These are phyloP conservation scores for Chondrus crispus DNA, from an alignment of 23 red algal species.

Conservation along the genomic window DNA sequence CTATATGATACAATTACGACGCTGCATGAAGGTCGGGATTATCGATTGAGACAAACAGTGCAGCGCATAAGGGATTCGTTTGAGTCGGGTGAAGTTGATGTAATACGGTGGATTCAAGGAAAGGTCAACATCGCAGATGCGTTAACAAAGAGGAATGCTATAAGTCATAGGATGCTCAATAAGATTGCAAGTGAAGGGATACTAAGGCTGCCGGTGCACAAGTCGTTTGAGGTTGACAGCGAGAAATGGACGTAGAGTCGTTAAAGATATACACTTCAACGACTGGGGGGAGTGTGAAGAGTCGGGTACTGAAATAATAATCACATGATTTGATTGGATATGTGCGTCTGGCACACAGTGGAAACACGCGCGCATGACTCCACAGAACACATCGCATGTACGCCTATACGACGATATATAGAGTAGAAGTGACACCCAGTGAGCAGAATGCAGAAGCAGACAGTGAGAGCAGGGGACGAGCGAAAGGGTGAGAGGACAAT, in stretches of 20 bases:
- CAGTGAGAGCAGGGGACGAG: too few species aligned
- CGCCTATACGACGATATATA: too few species aligned
- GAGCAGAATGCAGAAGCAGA: too few species aligned
- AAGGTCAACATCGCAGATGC: conserved; percentile 8
- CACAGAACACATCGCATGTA: too few species aligned
- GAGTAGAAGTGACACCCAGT: too few species aligned
- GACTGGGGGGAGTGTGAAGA: neutral
- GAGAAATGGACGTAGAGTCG: neutral
- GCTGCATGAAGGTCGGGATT: neutral
- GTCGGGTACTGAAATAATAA: too few species aligned
- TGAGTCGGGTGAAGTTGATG: neutral
- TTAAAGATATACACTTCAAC: neutral
- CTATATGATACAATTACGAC: conserved; percentile 20
- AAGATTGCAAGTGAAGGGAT: neutral
- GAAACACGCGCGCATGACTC: too few species aligned
- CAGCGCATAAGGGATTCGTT: conserved; percentile 9
- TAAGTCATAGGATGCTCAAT: neutral
- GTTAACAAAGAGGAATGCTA: neutral
- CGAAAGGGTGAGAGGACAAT: too few species aligned
- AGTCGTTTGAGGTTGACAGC: neutral
- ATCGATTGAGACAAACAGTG: conserved; percentile 16
- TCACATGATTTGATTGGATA: too few species aligned
- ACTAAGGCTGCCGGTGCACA: neutral
- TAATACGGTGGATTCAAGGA: conserved; percentile 3
- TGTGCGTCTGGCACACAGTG: too few species aligned